Evolutionary conservation across 805 yeast genomes (phyloP).

Genomic region (Pichia paraexigua): DNA sequence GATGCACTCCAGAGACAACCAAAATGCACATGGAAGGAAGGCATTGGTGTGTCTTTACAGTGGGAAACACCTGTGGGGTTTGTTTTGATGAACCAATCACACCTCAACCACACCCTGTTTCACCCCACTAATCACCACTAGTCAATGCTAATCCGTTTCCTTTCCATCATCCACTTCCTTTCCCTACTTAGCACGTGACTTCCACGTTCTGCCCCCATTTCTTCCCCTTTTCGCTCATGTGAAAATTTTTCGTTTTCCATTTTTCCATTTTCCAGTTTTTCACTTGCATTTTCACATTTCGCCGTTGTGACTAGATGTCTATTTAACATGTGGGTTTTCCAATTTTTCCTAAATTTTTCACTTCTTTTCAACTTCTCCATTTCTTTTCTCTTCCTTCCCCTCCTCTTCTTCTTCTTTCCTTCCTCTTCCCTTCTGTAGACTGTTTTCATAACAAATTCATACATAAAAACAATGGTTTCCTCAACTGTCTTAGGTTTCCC

Average conservation of each 20-base stretch:
- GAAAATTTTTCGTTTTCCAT: background rate
- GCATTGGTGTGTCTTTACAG: no score
- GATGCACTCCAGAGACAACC: no score
- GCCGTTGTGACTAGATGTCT: background rate
- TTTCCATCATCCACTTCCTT: no score
- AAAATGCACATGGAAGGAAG: no score
- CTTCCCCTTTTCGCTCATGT: background rate
- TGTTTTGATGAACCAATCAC: no score
- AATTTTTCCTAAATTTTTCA: background rate
- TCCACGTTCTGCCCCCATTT: no score
- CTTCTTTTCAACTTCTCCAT: background rate
- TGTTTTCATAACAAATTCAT: background rate
- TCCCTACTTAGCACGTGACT: no score
- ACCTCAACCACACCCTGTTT: no score
- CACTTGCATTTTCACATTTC: background rate
- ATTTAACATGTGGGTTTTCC: background rate
- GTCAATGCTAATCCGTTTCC: no score
- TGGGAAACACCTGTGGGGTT: no score
- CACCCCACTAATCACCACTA: no score
- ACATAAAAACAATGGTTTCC: constrained; percentile 75
- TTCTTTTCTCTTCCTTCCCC: background rate
- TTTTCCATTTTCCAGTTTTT: background rate
- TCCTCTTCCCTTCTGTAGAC: background rate
- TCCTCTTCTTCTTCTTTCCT: background rate
- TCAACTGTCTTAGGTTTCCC: constrained; percentile 99